Percentiles rank a stretch among this genome's conserved stretches.
Evolutionary conservation across 2,329 filamentous ascomycete genomes (phyloP).

Genomic region (Arachnopeziza araneosa): DNA sequence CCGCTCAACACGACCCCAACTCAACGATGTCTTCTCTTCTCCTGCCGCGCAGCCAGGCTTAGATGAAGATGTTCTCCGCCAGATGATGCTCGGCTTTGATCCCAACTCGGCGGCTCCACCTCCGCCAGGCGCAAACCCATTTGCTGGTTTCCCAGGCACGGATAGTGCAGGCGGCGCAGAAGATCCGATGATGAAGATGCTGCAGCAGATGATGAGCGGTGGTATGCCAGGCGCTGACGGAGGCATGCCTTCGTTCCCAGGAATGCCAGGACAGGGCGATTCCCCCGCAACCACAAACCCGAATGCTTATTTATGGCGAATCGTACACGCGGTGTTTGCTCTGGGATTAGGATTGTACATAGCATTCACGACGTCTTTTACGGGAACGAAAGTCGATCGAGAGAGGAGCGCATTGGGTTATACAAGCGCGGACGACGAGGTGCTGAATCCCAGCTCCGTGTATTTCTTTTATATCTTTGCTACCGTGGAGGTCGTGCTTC

Average conservation of each 20-base stretch:
- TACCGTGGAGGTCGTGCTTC: slow-evolving; percentile 66
- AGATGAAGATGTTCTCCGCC: slow-evolving; percentile 56
- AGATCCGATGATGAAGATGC: slow-evolving; percentile 68
- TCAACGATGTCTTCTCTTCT: slow-evolving; percentile 26
- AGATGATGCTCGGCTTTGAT: slow-evolving; percentile 58
- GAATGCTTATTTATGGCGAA: slow-evolving; percentile 57
- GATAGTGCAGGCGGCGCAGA: slow-evolving; percentile 25
- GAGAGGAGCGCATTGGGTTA: slow-evolving; percentile 32
- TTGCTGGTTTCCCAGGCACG: slow-evolving; percentile 29
- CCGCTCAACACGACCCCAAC: slow-evolving; percentile 35
- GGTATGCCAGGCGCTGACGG: slow-evolving; percentile 24
- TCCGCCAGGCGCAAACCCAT: slow-evolving; percentile 23
- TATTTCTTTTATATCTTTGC: slow-evolving; percentile 78
- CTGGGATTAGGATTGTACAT: slow-evolving; percentile 67
- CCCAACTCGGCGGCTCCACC: slow-evolving; percentile 30
- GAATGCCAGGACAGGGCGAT: slow-evolving; percentile 33
- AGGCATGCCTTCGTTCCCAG: slow-evolving; percentile 32
- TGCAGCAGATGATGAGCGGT: slow-evolving; percentile 64
- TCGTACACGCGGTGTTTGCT: slow-evolving; percentile 69
- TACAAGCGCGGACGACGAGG: slow-evolving; percentile 27
- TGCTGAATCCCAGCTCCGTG: slow-evolving; percentile 35
- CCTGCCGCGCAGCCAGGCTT: slow-evolving; percentile 28
- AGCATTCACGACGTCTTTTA: slow-evolving; percentile 61
- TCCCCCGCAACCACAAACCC: slow-evolving; percentile 34
- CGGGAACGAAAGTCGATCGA: slow-evolving; percentile 58